Percentiles rank a stretch among this genome's conserved stretches.
Evolutionary conservation across 1,139 yeast species (phyloP).

Genomic region (Protomyces macrosporus): DNA sequence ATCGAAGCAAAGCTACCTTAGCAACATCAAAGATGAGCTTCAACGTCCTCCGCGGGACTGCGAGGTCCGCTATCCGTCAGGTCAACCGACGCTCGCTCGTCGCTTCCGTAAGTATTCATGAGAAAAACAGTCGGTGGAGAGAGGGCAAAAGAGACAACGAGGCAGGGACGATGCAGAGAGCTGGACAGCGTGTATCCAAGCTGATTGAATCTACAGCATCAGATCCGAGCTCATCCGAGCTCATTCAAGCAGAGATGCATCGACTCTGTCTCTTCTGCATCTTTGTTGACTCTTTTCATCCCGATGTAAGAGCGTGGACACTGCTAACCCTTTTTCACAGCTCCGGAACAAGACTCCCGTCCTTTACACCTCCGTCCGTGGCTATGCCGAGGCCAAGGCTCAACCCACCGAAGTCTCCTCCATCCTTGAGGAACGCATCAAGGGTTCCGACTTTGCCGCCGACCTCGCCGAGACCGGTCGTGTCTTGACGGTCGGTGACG

Average conservation of each 20-base stretch:
- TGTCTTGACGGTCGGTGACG: conserved; percentile 98
- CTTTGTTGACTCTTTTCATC: neutral
- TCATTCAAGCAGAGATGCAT: neutral
- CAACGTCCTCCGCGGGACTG: conserved; percentile 25
- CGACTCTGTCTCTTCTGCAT: neutral
- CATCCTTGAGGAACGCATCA: conserved; percentile 97
- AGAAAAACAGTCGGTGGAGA: neutral
- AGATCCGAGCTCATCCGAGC: neutral
- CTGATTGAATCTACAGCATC: neutral
- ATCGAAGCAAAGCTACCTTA: neutral
- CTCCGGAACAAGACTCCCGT: conserved; percentile 24
- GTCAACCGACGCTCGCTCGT: conserved; percentile 23
- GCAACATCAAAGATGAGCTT: neutral
- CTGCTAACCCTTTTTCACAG: conserved; percentile 4
- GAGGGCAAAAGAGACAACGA: neutral
- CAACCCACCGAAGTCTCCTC: conserved; percentile 99
- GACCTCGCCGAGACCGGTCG: conserved; percentile 99
- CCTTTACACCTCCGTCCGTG: conserved; percentile 25
- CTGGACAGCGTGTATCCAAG: neutral
- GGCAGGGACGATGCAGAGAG: neutral
- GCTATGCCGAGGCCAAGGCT: conserved; percentile 77
- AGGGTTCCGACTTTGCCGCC: conserved; percentile 97
- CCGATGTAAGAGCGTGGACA: neutral
- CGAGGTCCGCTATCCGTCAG: conserved; percentile 20
- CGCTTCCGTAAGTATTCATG: conserved; percentile 20